Evolutionary conservation across 164 flowering plant genomes (phyloP).

Genomic region (Sedum album): DNA sequence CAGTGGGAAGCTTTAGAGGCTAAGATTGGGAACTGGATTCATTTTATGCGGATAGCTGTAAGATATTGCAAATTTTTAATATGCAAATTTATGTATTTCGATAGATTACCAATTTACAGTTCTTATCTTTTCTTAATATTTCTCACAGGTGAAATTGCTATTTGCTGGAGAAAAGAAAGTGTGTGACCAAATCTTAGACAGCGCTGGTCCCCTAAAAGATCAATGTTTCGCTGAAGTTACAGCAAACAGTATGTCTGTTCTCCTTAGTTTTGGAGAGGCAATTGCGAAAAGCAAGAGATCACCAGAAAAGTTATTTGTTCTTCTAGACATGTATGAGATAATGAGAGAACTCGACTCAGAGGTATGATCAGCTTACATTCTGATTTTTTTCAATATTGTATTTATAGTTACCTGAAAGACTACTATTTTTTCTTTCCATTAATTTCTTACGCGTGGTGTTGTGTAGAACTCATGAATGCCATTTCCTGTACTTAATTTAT

Average conservation of each 20-base stretch:
- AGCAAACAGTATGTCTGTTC: not conserved
- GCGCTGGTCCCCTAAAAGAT: not conserved
- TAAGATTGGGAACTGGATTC: conserved; percentile 74
- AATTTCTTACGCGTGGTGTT: not conserved
- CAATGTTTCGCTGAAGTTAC: not conserved
- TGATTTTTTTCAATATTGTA: not conserved
- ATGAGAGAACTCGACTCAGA: not conserved
- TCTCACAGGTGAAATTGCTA: conserved; percentile 1
- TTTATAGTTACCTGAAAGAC: not conserved
- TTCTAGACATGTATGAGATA: not conserved
- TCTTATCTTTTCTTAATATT: conserved; percentile 14
- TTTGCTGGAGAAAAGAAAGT: not conserved
- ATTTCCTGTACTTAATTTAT: no score
- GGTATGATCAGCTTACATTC: not conserved
- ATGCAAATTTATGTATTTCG: not conserved
- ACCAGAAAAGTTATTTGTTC: not conserved
- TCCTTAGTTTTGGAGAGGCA: conserved; percentile 63
- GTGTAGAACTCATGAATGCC: no score
- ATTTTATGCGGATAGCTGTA: conserved; percentile 19
- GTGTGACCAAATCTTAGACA: not conserved
- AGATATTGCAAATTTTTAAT: not conserved
- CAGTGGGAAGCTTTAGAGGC: conserved; percentile 33
- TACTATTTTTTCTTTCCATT: not conserved
- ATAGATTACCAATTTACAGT: not conserved
- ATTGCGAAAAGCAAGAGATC: conserved; percentile 97